Percentiles rank a stretch among this genome's conserved stretches.
Conservation (phyloP, 768 basidiomycete species). For the Amanita muscaria region DNA sequence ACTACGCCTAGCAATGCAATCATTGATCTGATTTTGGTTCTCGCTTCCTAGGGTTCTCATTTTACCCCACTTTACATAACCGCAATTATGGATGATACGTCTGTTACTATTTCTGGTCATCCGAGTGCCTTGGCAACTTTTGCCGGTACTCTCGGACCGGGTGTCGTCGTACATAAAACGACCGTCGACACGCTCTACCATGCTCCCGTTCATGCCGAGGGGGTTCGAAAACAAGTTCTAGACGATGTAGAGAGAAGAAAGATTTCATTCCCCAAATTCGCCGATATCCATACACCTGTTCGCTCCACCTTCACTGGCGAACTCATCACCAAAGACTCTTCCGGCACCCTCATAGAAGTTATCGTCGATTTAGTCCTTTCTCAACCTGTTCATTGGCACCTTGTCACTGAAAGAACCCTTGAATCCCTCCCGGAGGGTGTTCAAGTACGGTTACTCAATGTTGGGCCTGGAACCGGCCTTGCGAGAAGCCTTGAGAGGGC, state of each 20-base stretch:
- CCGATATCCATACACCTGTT: conserved; percentile 39
- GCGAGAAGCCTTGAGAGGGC: conserved; percentile 30
- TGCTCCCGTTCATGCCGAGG: conserved; percentile 21
- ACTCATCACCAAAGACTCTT: conserved; percentile 17
- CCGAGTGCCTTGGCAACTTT: conserved; percentile 42
- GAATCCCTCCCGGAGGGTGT: conserved; percentile 14
- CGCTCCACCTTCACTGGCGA: conserved; percentile 39
- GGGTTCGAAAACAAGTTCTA: conserved; percentile 32
- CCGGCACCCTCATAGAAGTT: conserved; percentile 28
- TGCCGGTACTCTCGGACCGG: conserved; percentile 25
- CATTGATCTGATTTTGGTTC: neutral
- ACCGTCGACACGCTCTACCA: conserved; percentile 49
- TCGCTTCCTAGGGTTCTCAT: conserved; percentile 1
- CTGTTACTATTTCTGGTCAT: conserved; percentile 49
- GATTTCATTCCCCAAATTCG: conserved; percentile 42
- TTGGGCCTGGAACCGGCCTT: conserved; percentile 39
- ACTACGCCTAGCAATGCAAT: neutral
- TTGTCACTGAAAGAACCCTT: conserved; percentile 25
- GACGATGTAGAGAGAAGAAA: conserved; percentile 33
- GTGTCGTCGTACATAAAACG: conserved; percentile 31
- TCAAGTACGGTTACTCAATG: conserved; percentile 32
- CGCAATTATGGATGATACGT: conserved; percentile 37
- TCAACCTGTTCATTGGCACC: conserved; percentile 46
- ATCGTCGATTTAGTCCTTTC: conserved; percentile 43
- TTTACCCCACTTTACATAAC: conserved; percentile 34